Base-by-base conservation (phyloP, 352 stramenopile genomes). In the Peronospora tabacina region DNA sequence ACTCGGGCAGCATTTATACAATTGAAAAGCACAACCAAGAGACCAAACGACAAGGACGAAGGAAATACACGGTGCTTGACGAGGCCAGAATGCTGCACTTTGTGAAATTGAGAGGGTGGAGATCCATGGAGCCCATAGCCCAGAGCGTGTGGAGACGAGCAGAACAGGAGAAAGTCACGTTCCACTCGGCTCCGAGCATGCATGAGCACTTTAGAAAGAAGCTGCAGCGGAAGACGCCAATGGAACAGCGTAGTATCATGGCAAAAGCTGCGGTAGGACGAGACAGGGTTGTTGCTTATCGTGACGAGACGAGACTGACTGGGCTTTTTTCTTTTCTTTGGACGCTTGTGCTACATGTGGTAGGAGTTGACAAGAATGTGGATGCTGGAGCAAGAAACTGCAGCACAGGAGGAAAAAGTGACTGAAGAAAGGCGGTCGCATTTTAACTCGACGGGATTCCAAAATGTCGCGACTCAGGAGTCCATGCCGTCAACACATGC, bases 1-100 rank as follows among this genome's bases (percentile, higher is more conserved):
- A 85, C 58, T 70, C 69, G 43, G 61, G 56, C 0, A 24, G 16
- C 8, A 36, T 60, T 35, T 52, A 60, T 22, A 56, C 52, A 17
- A 38, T 43, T 20, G 6, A 26, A 9, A 10, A 19, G 33, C 17
- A 43, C 5, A 4, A n/a, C 24, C 13, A 13, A 9, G 0, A 5
- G 2, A 0, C 0, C 7, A 32, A 39, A 8, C 52, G 33, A 19
- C 40, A 44, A 7, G 50, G 45, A 1, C 49, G 35, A 24, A 33
- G 49, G 9, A 29, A 20, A n/a, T 87, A 79, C 57, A 70, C 70
- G 8, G 16, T 44, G 0, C 46, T 66, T 22, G 72, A 85, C 4
- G 54, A 80, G 28, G 76, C 62, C 8, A 52, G 59, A 24, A 81
- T 87, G 72, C 42, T 85, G 28, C 41, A 62, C 29, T 85, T 71